phyloP scores from a whole-genome alignment of 805 yeast genomes.

The Cyberlindnera maritima region DNA sequence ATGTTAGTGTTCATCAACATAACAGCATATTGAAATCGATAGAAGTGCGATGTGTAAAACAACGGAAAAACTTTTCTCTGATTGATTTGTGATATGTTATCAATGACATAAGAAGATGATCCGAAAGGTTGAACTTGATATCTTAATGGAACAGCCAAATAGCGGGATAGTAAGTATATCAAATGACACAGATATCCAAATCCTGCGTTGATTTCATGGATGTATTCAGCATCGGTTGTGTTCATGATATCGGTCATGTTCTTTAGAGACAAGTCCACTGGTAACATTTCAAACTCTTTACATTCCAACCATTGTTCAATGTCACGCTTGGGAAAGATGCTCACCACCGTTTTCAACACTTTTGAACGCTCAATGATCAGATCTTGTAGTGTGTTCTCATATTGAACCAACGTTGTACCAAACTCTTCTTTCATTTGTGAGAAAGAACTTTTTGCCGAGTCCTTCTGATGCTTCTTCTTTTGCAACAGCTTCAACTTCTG shows the following conservation, averaged over 20 bases:
- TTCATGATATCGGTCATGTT: slow-evolving; percentile 15
- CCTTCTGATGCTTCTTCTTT: not conserved
- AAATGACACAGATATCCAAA: slow-evolving; percentile 37
- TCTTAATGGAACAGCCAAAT: slow-evolving; percentile 35
- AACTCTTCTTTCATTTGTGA: slow-evolving; percentile 15
- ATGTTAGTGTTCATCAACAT: slow-evolving; percentile 35
- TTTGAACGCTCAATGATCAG: slow-evolving; percentile 18
- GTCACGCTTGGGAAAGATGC: slow-evolving; percentile 33
- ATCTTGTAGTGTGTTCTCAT: slow-evolving; percentile 19
- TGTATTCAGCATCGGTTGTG: slow-evolving; percentile 11
- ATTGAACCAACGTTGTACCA: slow-evolving; percentile 10
- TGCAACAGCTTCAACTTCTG: slow-evolving; percentile 9
- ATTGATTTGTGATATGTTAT: slow-evolving; percentile 33
- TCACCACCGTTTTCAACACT: slow-evolving; percentile 23
- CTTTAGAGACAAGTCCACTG: slow-evolving; percentile 16
- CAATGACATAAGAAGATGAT: slow-evolving; percentile 37
- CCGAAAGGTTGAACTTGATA: slow-evolving; percentile 40
- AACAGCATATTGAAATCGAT: slow-evolving; percentile 39
- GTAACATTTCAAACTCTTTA: slow-evolving; percentile 28
- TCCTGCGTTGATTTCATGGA: slow-evolving; percentile 31
- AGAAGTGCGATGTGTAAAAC: slow-evolving; percentile 36
- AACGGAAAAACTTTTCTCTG: slow-evolving; percentile 36
- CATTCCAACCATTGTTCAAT: slow-evolving; percentile 21
- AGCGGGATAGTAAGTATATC: slow-evolving; percentile 30
- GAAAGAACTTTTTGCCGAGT: not conserved